These are phyloP conservation scores for Pythium utonaiense DNA, from an alignment of 352 stramenopile species.

Conservation along the genomic window DNA sequence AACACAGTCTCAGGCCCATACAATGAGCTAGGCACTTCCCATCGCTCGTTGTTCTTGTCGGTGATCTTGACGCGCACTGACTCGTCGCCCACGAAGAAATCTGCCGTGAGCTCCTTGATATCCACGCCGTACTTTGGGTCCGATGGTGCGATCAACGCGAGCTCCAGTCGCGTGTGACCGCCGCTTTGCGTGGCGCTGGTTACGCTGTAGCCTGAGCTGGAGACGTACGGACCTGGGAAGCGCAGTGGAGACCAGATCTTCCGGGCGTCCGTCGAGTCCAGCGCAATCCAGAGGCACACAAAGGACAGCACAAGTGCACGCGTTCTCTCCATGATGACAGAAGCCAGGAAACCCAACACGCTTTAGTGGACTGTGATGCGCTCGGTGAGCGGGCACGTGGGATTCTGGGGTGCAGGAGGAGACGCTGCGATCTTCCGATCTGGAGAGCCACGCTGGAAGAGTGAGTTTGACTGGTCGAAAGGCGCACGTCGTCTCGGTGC, in stretches of 20 bases:
- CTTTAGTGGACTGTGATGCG: too few species aligned
- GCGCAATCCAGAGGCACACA: background rate
- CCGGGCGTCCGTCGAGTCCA: background rate
- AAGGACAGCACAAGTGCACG: background rate
- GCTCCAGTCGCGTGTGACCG: slow-evolving; percentile 29
- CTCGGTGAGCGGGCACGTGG: too few species aligned
- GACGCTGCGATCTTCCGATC: background rate
- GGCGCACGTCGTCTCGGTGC: background rate
- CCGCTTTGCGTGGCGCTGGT: slow-evolving; percentile 25
- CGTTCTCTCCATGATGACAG: background rate
- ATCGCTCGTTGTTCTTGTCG: slow-evolving; percentile 45
- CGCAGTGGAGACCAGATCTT: background rate
- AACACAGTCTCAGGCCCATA: slow-evolving; percentile 30
- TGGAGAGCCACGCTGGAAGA: background rate
- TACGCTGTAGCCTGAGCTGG: slow-evolving; percentile 34
- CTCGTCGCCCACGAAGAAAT: slow-evolving; percentile 35
- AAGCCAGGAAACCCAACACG: too few species aligned
- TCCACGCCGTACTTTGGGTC: slow-evolving; percentile 28
- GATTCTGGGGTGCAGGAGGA: background rate
- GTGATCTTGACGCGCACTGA: slow-evolving; percentile 50
- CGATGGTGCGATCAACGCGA: slow-evolving; percentile 26
- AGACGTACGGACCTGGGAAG: slow-evolving; percentile 23
- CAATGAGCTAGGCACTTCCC: slow-evolving; percentile 40
- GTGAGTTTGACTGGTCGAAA: background rate
- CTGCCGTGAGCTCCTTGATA: slow-evolving; percentile 38